Evolutionary conservation across 345 rosid genomes (phyloP).

Genomic region (Rhizophora mangle): DNA sequence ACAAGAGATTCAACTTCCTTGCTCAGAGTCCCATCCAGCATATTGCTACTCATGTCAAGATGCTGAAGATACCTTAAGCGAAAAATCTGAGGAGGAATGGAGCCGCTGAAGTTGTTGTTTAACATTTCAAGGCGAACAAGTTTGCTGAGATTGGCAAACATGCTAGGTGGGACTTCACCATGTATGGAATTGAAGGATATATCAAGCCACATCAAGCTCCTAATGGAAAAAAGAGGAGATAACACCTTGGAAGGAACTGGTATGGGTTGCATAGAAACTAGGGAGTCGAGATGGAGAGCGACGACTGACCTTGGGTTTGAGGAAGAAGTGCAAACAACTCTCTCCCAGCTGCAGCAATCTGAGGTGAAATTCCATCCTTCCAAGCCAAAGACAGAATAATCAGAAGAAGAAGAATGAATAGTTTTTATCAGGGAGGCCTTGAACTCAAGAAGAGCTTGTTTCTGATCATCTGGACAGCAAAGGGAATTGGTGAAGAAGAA

Average conservation of each 20-base stretch:
- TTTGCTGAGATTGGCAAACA: conserved; percentile 26
- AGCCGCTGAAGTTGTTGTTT: conserved; percentile 24
- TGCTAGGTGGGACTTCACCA: conserved; percentile 21
- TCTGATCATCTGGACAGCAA: conserved; percentile 27
- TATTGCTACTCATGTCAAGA: conserved; percentile 29
- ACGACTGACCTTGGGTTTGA: conserved; percentile 11
- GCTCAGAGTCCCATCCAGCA: conserved; percentile 9
- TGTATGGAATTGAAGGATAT: conserved; percentile 17
- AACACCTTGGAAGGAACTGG: conserved; percentile 18
- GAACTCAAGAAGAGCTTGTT: conserved; percentile 37
- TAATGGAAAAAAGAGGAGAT: conserved; percentile 24
- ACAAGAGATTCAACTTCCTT: conserved; percentile 9
- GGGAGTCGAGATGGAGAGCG: conserved; percentile 19
- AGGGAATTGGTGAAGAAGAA: conserved; percentile 18
- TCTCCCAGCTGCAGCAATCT: conserved; percentile 35
- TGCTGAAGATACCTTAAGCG: conserved; percentile 21
- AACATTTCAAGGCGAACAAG: conserved; percentile 29
- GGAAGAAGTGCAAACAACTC: conserved; percentile 20
- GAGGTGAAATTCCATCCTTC: conserved; percentile 28
- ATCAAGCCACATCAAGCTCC: conserved; percentile 25
- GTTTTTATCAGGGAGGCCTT: conserved; percentile 17
- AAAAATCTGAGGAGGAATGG: conserved; percentile 32
- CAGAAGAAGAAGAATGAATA: conserved; percentile 11
- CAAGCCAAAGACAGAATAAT: conserved; percentile 19
- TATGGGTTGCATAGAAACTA: conserved; percentile 3